phyloP scores from a whole-genome alignment of 805 yeast species.

The Ascoidea rubescens region DNA sequence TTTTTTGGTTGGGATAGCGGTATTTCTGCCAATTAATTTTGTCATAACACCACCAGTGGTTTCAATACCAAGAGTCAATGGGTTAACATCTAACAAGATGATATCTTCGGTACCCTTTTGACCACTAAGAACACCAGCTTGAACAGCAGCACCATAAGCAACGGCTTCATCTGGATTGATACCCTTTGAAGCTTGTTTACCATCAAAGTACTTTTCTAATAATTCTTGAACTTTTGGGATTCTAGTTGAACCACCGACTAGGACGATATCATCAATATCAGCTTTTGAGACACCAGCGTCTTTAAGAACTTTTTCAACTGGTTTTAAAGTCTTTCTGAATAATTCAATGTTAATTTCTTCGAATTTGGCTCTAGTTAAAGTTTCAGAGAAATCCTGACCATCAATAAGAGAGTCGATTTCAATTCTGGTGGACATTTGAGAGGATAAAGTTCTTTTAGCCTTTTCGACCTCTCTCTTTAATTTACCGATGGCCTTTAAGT shows the following conservation, averaged over 20 bases:
- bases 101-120: constrained; percentile 87
- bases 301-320: constrained; percentile 89
- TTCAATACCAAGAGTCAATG: constrained; percentile 90
- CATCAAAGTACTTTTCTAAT: constrained; percentile 79
- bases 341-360: constrained; percentile 90
- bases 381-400: constrained; percentile 91
- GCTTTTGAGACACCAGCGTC: constrained; percentile 82
- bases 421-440: constrained; percentile 89
- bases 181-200: constrained; percentile 93
- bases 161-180: constrained; percentile 99
- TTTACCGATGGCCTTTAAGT: constrained; percentile 29
- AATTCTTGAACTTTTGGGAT: constrained; percentile 96
- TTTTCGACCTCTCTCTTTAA: constrained; percentile 36
- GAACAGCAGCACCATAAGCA: constrained; percentile 99
- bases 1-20: constrained; percentile 91
- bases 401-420: constrained; percentile 93
- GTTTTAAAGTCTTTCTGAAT: constrained; percentile 89
- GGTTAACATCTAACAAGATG: constrained; percentile 84
- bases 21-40: constrained; percentile 84
- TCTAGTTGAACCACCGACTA: constrained; percentile 99
- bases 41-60: constrained; percentile 98
- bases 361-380: constrained; percentile 93
- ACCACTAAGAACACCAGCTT: constrained; percentile 95
- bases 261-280: constrained; percentile 86
- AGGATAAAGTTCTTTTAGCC: constrained; percentile 92